Conservation (phyloP, 768 basidiomycete genomes). For the Pholiota microspora region DNA sequence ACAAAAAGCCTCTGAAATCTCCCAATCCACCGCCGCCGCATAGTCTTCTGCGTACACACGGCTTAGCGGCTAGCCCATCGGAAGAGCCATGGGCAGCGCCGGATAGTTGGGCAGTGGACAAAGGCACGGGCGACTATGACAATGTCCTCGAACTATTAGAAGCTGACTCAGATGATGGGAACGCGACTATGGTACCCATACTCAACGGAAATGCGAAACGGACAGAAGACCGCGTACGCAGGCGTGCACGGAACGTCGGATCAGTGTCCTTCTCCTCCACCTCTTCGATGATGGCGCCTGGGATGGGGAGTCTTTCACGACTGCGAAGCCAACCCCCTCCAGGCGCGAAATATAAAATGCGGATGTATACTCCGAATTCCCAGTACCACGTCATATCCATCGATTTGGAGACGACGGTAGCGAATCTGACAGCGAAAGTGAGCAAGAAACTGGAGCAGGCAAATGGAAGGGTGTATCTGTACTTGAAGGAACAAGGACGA, state of each 20-base stretch:
- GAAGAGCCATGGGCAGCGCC: conserved; percentile 59
- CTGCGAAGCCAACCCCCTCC: conserved; percentile 13
- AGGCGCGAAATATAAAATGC: conserved; percentile 47
- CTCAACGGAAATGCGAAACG: neutral
- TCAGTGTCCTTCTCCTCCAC: conserved; percentile 9
- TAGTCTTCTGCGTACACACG: conserved; percentile 3
- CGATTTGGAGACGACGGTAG: conserved; percentile 62
- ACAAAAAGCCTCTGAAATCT: conserved; percentile 56
- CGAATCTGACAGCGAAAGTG: conserved; percentile 59
- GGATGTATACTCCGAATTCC: conserved; percentile 75
- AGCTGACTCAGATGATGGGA: conserved; percentile 7
- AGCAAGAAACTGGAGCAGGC: conserved; percentile 57
- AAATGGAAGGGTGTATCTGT: conserved; percentile 63
- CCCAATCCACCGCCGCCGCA: conserved; percentile 17
- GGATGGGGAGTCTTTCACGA: conserved; percentile 2
- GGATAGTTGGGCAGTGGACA: conserved; percentile 74
- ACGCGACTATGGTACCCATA: neutral
- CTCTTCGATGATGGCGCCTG: neutral
- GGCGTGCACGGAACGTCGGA: conserved; percentile 2
- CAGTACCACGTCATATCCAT: conserved; percentile 71
- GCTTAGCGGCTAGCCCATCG: conserved; percentile 7
- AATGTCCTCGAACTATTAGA: conserved; percentile 10
- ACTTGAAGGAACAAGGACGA: conserved; percentile 73
- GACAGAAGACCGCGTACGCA: neutral
- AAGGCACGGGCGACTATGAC: conserved; percentile 18